Evolutionary conservation across 371 early-diverging fungal species (phyloP).

Genomic region (Mortierella sp.): DNA sequence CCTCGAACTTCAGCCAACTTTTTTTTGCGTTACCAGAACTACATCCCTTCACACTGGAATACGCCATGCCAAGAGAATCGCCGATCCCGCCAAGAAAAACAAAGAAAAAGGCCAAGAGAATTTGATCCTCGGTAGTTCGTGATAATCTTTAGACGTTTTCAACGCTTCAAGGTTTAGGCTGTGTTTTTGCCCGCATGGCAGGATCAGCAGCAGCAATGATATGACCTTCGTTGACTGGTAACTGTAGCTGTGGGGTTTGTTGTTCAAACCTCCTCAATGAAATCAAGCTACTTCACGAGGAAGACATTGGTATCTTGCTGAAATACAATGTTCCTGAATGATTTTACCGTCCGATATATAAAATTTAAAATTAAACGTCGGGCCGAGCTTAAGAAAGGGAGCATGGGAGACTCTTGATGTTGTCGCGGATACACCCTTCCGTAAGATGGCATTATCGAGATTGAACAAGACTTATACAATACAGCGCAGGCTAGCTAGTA

Average conservation of each 20-base stretch:
- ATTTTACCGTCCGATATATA: background rate
- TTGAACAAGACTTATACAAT: too few relatives aligned
- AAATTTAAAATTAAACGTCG: too few relatives aligned
- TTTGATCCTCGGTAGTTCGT: background rate
- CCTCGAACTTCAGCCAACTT: background rate
- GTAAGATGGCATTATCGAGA: too few relatives aligned
- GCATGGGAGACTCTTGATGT: too few relatives aligned
- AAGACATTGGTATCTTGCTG: background rate
- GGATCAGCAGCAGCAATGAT: too few relatives aligned
- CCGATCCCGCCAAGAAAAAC: background rate
- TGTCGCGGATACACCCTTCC: too few relatives aligned
- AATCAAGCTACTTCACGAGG: too few relatives aligned
- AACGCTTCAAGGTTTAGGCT: background rate
- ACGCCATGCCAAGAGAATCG: conserved; percentile 35
- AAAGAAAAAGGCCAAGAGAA: conserved; percentile 29
- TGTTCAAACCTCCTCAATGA: too few relatives aligned
- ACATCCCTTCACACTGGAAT: background rate
- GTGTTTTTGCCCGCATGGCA: background rate
- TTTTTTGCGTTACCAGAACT: background rate
- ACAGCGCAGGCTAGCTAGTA: too few relatives aligned
- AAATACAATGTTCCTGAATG: conserved; percentile 13
- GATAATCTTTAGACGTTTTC: background rate
- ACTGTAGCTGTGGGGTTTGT: background rate
- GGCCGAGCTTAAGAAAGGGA: too few relatives aligned
- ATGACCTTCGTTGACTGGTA: background rate